phyloP scores from a whole-genome alignment of 208 protist genomes.

The Crithidia thermophila region DNA sequence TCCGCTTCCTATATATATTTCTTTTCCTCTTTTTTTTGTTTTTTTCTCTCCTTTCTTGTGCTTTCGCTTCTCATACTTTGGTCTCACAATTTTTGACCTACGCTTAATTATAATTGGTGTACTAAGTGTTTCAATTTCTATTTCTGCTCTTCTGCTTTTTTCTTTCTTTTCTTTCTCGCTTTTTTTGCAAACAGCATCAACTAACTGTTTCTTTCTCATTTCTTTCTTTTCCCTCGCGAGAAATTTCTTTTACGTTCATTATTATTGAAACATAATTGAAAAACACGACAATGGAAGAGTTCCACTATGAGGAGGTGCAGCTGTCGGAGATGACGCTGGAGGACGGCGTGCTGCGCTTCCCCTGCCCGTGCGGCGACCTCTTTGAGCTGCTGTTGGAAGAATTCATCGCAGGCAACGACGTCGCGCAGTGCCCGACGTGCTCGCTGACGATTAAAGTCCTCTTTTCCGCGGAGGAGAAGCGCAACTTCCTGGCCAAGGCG shows the following conservation, averaged over 20 bases:
- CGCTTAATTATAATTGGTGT: no score
- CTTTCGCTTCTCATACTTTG: neutral
- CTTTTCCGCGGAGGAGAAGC: conserved; percentile 61
- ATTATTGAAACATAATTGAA: neutral
- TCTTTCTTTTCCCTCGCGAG: no score
- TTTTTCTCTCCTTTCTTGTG: neutral
- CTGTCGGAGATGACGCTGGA: conserved; percentile 86
- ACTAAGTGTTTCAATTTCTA: no score
- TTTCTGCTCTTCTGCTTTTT: no score
- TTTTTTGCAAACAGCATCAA: neutral
- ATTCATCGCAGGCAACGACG: conserved; percentile 67
- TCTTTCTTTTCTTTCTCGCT: neutral
- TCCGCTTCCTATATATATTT: neutral
- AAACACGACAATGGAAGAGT: conserved; percentile 52
- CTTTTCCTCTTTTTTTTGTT: neutral
- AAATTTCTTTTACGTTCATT: neutral
- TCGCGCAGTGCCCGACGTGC: conserved; percentile 90
- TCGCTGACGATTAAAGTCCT: conserved; percentile 87
- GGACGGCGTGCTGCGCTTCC: conserved; percentile 73
- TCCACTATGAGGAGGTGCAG: conserved; percentile 91
- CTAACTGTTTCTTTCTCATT: no score
- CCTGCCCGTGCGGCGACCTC: conserved; percentile 92
- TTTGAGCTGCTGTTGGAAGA: conserved; percentile 86
- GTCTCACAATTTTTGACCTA: neutral
- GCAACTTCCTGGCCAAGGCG: conserved; percentile 35